These are phyloP conservation scores for Pseudoscleropodium purum DNA, from an alignment of 225 moss, liverwort and hornwort species.

Conservation along the genomic window DNA sequence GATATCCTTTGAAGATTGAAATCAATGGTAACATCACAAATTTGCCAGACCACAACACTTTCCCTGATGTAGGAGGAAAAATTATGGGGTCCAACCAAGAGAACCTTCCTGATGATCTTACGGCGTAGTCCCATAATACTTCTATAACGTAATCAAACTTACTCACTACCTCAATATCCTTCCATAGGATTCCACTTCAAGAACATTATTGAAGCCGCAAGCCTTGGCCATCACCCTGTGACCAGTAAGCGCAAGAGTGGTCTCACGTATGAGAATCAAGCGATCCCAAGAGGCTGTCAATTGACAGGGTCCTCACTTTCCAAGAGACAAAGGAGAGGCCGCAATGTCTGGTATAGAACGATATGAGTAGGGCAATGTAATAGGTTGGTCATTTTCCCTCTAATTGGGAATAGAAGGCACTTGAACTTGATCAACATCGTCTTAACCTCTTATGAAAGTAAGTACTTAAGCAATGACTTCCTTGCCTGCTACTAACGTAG, in stretches of 20 bases:
- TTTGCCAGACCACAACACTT: constrained; percentile 39
- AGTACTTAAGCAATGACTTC: background rate
- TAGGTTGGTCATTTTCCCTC: background rate
- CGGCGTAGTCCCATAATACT: background rate
- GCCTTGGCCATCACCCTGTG: background rate
- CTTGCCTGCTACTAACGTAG: background rate
- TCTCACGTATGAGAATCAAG: background rate
- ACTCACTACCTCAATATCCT: background rate
- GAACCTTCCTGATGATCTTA: constrained; percentile 42
- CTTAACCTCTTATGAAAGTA: background rate
- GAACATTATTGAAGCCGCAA: background rate
- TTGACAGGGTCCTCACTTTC: background rate
- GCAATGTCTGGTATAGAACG: background rate
- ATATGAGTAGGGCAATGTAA: background rate
- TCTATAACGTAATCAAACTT: background rate
- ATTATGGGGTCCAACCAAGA: constrained; percentile 58
- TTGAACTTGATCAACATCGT: background rate
- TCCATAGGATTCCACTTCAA: background rate
- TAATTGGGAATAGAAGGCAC: background rate
- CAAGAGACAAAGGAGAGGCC: background rate
- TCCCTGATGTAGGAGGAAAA: constrained; percentile 91
- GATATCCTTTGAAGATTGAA: constrained; percentile 60
- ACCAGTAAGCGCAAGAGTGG: background rate
- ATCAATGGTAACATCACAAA: constrained; percentile 43
- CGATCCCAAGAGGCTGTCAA: background rate